A percentile compares a stretch with the other conserved stretches of the same genome.
Evolutionary conservation across 1,139 yeast genomes (phyloP).

Genomic region (Blastobotrys malaysiensis): DNA sequence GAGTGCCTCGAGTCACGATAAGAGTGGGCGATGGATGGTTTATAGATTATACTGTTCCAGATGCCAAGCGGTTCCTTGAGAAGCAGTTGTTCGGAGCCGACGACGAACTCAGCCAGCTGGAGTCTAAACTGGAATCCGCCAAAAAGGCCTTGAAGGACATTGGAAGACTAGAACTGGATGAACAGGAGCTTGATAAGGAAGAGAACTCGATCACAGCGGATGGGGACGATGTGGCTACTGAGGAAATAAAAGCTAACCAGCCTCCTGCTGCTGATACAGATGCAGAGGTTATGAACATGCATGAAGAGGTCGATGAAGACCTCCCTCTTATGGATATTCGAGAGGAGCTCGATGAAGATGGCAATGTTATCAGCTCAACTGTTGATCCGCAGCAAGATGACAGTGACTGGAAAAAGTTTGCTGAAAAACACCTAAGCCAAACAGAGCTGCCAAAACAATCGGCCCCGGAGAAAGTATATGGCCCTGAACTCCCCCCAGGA

Average conservation of each 20-base stretch:
- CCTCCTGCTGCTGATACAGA: too few species aligned
- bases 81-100: conserved; percentile 39
- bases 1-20: conserved; percentile 33
- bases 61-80: conserved; percentile 45
- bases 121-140: conserved; percentile 43
- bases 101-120: conserved; percentile 38
- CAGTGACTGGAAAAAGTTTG: conserved; percentile 21
- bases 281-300: conserved; percentile 78
- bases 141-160: conserved; percentile 36
- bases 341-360: conserved; percentile 82
- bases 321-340: conserved; percentile 61
- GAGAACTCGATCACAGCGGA: too few species aligned
- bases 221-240: too few species aligned
- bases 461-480: not conserved
- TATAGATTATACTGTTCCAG: conserved; percentile 41
- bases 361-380: conserved; percentile 44
- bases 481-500: conserved; percentile 1
- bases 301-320: conserved; percentile 44
- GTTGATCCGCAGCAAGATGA: conserved; percentile 26
- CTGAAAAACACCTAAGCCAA: conserved; percentile 8
- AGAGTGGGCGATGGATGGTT: conserved; percentile 59
- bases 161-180: conserved; percentile 13
- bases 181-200: conserved; percentile 72
- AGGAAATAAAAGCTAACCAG: not conserved
- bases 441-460: conserved; percentile 12